Evolutionary conservation across 331 rosid species (phyloP), one percentile per base, ranked within the genome.

Genomic region (Pyracantha coccinea): DNA sequence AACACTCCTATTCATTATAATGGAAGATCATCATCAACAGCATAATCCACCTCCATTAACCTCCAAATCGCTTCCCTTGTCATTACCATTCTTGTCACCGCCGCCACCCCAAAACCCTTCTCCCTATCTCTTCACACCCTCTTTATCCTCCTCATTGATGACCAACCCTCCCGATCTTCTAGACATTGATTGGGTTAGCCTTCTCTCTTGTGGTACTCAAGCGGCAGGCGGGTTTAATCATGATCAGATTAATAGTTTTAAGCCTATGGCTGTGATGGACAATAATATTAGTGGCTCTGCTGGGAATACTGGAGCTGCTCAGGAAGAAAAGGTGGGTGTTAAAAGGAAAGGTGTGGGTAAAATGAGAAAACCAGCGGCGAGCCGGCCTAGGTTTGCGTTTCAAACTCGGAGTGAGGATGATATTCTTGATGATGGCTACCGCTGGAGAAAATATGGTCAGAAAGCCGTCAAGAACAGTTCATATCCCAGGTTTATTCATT

Each of bases 401-500:
- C 97, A 95, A 80, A 95, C 99, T 0, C 81, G 91, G 54, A 94
- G 97, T 74, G 93, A 77, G 21, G 97, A 94, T 80, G 99, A 92
- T 81, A 90, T 94, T 75, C 90, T 94, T 53, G 99, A 94, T 20
- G 97, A 94, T 79, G 99, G 99, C 13, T 94, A 83, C 41, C 90
- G 97, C 31, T 94, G 99, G 99, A 90, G 99, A 81, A 94, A 94
- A 73, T 94, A 94, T 79, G 99, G 99, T 1, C 99, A 94, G 88
- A 94, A 94, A 85, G 88, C 97, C 71, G 99, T 94, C 33, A 94
- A 94, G 86, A 88, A 94, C 67, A 92, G 85, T 83, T 69, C 54
- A 5, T 85, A 85, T 84, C 97, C 97, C 54, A 94, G 99, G 99
- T 94, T 25, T 28, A 25, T 23, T 64, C 2, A 44, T 61, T 58